Conservation (phyloP, 306 rosid genomes). For the Abrus pulchellus region DNA sequence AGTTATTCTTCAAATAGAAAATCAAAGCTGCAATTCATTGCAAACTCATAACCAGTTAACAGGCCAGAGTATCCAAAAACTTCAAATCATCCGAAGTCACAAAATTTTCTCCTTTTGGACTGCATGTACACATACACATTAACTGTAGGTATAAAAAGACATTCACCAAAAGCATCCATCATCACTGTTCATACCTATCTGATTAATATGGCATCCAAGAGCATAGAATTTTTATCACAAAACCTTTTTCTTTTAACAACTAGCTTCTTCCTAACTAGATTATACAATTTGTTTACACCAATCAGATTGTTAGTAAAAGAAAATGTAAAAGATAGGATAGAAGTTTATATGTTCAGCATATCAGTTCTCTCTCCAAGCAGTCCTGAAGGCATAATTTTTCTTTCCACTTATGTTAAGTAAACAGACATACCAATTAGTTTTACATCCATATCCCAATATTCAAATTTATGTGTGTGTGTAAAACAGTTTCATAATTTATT, state of each 20-base stretch:
- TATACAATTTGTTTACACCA: background rate
- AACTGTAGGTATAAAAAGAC: slow-evolving; percentile 11
- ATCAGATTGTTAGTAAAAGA: slow-evolving; percentile 3
- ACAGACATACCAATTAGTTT: slow-evolving; percentile 5
- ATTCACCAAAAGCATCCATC: slow-evolving; percentile 21
- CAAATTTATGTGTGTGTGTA: background rate
- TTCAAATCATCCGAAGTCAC: slow-evolving; percentile 19
- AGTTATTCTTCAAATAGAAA: slow-evolving; percentile 34
- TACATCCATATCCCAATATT: background rate
- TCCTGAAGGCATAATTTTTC: slow-evolving; percentile 24
- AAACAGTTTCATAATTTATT: slow-evolving; percentile 1
- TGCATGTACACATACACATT: slow-evolving; percentile 13
- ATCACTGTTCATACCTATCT: slow-evolving; percentile 4
- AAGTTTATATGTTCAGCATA: slow-evolving; percentile 1
- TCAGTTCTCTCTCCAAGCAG: background rate
- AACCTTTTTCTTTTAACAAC: background rate
- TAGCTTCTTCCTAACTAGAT: background rate
- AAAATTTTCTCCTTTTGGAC: background rate
- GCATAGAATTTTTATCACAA: background rate
- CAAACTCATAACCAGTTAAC: slow-evolving; percentile 29
- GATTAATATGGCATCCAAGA: slow-evolving; percentile 18
- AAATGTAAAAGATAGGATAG: background rate
- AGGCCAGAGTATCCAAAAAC: slow-evolving; percentile 7
- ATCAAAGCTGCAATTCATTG: slow-evolving; percentile 13
- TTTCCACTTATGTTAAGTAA: background rate